Percentiles rank a stretch among this genome's conserved stretches.
phyloP scores from a whole-genome alignment of 202 grass and related monocot species.

The Musa balbisiana region DNA sequence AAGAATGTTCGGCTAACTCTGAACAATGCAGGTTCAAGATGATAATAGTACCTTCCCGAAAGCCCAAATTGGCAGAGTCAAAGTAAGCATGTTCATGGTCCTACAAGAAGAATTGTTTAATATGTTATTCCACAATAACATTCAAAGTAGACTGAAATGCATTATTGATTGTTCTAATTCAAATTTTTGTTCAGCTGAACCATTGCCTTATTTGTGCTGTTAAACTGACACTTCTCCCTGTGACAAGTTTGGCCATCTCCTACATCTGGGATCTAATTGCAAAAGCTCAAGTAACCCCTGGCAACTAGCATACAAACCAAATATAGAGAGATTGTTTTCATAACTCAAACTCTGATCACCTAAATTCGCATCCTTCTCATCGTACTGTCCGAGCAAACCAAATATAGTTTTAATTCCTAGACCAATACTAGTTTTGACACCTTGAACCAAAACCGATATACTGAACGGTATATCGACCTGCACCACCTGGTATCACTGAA shows the following conservation, averaged over 20 bases:
- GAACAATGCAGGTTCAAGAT: slow-evolving; percentile 8
- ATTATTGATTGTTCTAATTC: background rate
- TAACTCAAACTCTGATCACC: no score
- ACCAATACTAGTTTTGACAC: no score
- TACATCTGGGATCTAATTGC: background rate
- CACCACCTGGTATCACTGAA: no score
- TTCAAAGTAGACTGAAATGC: background rate
- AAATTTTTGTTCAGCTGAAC: background rate
- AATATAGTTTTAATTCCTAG: no score
- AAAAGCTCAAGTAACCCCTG: no score
- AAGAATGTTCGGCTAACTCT: no score
- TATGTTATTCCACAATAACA: background rate
- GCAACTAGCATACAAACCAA: no score
- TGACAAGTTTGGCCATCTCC: background rate
- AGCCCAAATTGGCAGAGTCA: slow-evolving; percentile 96
- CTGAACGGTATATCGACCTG: no score
- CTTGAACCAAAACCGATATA: no score
- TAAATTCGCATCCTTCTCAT: no score
- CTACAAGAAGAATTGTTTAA: slow-evolving; percentile 35
- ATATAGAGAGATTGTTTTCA: no score
- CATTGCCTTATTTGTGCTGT: background rate
- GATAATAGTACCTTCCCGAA: slow-evolving; percentile 58
- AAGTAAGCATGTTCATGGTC: slow-evolving; percentile 94
- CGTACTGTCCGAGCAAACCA: no score
- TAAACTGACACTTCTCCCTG: background rate